Conservation (phyloP, 2,329 filamentous ascomycete genomes). For the Diaporthe aspalathi region DNA sequence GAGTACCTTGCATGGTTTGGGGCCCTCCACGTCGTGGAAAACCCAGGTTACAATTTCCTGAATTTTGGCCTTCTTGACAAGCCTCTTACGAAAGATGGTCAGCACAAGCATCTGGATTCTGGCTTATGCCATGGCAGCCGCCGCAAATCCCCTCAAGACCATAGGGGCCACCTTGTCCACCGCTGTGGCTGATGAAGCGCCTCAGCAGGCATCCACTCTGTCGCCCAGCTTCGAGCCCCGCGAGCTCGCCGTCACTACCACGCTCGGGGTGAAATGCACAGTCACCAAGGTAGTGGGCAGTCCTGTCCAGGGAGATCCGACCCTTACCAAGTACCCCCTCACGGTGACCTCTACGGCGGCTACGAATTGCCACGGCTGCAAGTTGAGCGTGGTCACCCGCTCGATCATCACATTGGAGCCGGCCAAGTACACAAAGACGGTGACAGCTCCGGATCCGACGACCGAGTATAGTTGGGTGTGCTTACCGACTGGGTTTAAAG, state of each 20-base stretch:
- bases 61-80: neutral
- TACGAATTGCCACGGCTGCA: conserved; percentile 18
- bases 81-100: neutral
- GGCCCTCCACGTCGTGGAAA: neutral
- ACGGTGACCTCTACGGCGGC: conserved; percentile 8
- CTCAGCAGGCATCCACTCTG: neutral
- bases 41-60: neutral
- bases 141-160: neutral
- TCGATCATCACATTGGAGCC: neutral
- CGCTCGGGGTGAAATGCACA: conserved; percentile 1
- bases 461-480: conserved; percentile 4
- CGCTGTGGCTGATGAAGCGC: neutral
- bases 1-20: no score
- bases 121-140: neutral
- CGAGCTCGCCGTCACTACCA: conserved; percentile 1
- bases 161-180: neutral
- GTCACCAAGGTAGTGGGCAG: conserved; percentile 11
- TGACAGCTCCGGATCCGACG: conserved; percentile 10
- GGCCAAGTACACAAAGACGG: conserved; percentile 5
- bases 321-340: neutral
- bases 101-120: neutral
- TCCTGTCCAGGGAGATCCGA: neutral
- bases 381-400: conserved; percentile 1
- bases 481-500: conserved; percentile 1
- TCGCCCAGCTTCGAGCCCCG: neutral